Evolutionary conservation across 805 yeast genomes (phyloP).

Genomic region (Candida gorgasii): DNA sequence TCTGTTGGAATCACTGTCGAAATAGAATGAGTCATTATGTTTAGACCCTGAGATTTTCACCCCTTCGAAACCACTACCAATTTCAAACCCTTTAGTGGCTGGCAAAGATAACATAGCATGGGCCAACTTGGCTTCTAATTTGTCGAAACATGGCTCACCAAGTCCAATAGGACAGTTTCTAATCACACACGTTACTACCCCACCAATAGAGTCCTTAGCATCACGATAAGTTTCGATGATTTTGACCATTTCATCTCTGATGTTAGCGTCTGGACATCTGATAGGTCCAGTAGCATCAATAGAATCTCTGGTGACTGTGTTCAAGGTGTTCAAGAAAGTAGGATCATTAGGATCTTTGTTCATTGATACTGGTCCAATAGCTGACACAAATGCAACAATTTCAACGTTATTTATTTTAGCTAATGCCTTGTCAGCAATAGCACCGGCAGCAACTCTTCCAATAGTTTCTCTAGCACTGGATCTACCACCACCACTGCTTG

Average conservation of each 20-base stretch:
- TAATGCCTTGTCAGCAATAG: constrained; percentile 92
- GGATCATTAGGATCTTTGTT: constrained; percentile 67
- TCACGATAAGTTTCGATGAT: constrained; percentile 87
- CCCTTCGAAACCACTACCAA: constrained; percentile 95
- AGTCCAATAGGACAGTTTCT: constrained; percentile 94
- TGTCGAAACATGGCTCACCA: constrained; percentile 98
- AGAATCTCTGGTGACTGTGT: constrained; percentile 80
- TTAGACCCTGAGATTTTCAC: constrained; percentile 86
- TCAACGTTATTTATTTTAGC: constrained; percentile 77
- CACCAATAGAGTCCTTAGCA: constrained; percentile 90
- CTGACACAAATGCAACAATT: constrained; percentile 94
- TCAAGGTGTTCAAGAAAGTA: constrained; percentile 64
- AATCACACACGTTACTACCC: constrained; percentile 95
- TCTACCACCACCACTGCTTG: constrained; percentile 96
- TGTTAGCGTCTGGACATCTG: constrained; percentile 82
- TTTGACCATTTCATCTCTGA: constrained; percentile 78
- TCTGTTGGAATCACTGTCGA: constrained; percentile 56
- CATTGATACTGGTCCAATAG: constrained; percentile 81
- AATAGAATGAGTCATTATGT: constrained; percentile 87
- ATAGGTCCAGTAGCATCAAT: constrained; percentile 89
- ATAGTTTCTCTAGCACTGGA: constrained; percentile 97
- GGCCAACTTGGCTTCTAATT: constrained; percentile 90
- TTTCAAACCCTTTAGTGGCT: constrained; percentile 97
- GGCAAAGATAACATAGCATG: constrained; percentile 98
- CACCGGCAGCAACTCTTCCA: constrained; percentile 99